A percentile compares a stretch with the other conserved stretches of the same genome.
phyloP scores from a whole-genome alignment of 2,329 filamentous ascomycete genomes.

The Claviceps sp. region DNA sequence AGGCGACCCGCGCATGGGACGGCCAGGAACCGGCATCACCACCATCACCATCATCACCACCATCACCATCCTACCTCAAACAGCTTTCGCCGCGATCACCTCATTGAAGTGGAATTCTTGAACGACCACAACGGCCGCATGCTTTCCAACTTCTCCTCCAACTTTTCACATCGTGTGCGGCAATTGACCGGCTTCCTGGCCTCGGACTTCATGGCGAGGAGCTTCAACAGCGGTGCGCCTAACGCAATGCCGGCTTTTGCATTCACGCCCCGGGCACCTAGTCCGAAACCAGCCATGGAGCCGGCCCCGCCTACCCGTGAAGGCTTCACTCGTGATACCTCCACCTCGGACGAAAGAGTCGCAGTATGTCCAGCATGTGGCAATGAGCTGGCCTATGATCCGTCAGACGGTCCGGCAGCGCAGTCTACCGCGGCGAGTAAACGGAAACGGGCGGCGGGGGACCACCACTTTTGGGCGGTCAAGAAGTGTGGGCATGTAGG shows the following conservation, averaged over 20 bases:
- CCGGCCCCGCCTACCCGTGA: conserved; percentile 49
- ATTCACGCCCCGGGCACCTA: conserved; percentile 20
- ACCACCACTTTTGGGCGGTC: conserved; percentile 85
- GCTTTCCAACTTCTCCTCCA: conserved; percentile 9
- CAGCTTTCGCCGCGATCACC: conserved; percentile 10
- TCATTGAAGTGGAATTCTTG: conserved; percentile 15
- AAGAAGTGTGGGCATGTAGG: conserved; percentile 83
- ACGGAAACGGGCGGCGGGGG: conserved; percentile 38
- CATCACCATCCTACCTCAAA: conserved; percentile 4
- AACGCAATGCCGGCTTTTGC: conserved; percentile 14
- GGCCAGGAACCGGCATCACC: conserved; percentile 3
- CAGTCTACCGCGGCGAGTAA: conserved; percentile 15
- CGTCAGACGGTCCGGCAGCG: conserved; percentile 21
- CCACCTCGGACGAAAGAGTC: conserved; percentile 48
- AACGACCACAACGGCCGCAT: conserved; percentile 7
- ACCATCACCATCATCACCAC: conserved; percentile 9
- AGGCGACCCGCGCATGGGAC: conserved; percentile 5
- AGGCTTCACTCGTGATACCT: conserved; percentile 70
- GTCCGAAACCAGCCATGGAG: conserved; percentile 39
- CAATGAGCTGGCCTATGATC: conserved; percentile 67
- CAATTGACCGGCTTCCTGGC: conserved; percentile 15
- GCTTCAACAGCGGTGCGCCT: conserved; percentile 7
- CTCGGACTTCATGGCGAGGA: conserved; percentile 9
- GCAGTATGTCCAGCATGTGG: conserved; percentile 80
- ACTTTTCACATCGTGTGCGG: conserved; percentile 13